A percentile compares a stretch with the other conserved stretches of the same genome.
phyloP scores from a whole-genome alignment of 2,329 filamentous ascomycete species.

The Xylariales sp. region DNA sequence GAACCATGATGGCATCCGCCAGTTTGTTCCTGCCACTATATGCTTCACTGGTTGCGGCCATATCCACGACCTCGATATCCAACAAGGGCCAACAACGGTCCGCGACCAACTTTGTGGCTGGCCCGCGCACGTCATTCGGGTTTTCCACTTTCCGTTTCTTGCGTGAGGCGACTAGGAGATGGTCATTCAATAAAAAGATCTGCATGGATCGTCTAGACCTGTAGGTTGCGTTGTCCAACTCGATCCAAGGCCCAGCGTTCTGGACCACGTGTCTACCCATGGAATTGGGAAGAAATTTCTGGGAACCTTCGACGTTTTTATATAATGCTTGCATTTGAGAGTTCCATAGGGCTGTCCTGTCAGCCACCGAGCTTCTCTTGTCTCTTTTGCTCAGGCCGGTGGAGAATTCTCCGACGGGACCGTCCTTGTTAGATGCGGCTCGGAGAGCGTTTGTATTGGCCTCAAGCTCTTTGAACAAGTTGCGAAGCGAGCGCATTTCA shows the following conservation, averaged over 20 bases:
- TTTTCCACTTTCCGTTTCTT: conserved; percentile 91
- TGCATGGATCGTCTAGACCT: conserved; percentile 90
- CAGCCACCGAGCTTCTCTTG: conserved; percentile 88
- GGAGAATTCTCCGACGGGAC: conserved; percentile 63
- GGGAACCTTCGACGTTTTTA: conserved; percentile 97
- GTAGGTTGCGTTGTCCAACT: conserved; percentile 97
- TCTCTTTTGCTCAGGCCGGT: conserved; percentile 73
- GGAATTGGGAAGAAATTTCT: conserved; percentile 93
- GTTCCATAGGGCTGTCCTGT: conserved; percentile 74
- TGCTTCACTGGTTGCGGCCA: conserved; percentile 74
- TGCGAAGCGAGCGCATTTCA: conserved; percentile 91
- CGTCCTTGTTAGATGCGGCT: conserved; percentile 65
- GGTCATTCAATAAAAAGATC: conserved; percentile 93
- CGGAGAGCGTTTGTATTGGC: conserved; percentile 76
- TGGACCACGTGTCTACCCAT: conserved; percentile 93
- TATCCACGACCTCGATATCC: conserved; percentile 92
- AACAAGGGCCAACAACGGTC: conserved; percentile 94
- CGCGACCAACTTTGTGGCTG: conserved; percentile 82
- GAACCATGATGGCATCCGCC: conserved; percentile 88
- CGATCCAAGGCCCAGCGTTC: conserved; percentile 93
- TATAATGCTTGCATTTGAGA: conserved; percentile 84
- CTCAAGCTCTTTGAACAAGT: conserved; percentile 93
- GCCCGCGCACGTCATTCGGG: conserved; percentile 61
- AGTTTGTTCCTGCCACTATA: conserved; percentile 71
- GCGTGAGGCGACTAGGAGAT: conserved; percentile 87